phyloP scores from a whole-genome alignment of 2,329 filamentous ascomycete genomes.

The Xylaria polymorpha region DNA sequence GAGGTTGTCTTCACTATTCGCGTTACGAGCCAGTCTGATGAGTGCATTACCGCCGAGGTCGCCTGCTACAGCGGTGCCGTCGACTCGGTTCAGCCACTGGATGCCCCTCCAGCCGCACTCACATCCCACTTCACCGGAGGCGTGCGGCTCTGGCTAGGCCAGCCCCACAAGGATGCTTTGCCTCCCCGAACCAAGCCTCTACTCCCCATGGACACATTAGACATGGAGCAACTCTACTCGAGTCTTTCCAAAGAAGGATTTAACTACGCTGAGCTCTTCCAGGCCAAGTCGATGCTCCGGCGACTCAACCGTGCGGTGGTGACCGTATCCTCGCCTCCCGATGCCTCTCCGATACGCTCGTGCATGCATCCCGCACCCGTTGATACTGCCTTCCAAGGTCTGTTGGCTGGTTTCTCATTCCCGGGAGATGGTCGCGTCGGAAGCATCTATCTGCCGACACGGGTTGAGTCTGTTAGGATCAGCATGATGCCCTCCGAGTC shows the following conservation, averaged over 20 bases:
- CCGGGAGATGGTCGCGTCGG: constrained; percentile 11
- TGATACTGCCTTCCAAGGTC: constrained; percentile 12
- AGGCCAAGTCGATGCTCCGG: not conserved
- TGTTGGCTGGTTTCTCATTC: constrained; percentile 13
- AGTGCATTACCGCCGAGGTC: constrained; percentile 3
- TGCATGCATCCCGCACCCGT: constrained; percentile 8
- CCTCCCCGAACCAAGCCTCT: not conserved
- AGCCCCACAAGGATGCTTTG: not conserved
- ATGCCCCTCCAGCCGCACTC: not conserved
- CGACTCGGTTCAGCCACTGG: constrained; percentile 4
- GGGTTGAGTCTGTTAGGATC: not conserved
- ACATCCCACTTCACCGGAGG: constrained; percentile 1
- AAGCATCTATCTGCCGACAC: constrained; percentile 10
- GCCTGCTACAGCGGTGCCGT: constrained; percentile 6
- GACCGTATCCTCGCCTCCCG: not conserved
- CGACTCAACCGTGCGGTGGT: not conserved
- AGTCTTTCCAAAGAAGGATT: not conserved
- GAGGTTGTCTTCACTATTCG: constrained; percentile 12
- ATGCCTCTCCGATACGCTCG: not conserved
- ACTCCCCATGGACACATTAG: not conserved
- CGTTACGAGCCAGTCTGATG: not conserved
- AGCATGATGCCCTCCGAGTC: not conserved
- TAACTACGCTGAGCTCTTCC: constrained; percentile 8
- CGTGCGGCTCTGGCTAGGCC: not conserved
- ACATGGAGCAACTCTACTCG: not conserved